Base-by-base conservation (phyloP, 768 basidiomycete species). In the Boletellus ananas region DNA sequence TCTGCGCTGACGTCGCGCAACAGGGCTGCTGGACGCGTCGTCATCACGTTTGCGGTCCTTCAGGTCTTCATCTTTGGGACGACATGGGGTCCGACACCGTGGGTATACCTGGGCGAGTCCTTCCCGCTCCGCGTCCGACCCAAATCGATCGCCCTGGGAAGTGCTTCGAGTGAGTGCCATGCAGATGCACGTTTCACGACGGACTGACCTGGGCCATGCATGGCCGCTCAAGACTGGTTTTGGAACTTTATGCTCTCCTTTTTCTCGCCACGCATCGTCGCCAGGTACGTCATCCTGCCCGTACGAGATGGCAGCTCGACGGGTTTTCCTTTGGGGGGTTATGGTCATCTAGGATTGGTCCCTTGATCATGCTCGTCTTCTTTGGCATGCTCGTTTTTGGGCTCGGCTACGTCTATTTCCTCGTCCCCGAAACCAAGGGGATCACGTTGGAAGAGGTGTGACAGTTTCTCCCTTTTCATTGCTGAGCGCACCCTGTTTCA, bases 381-480 rank as follows among this genome's bases (percentile, higher is more conserved):
- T 87, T 80, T 62, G 83, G 85, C 46, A 80, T 85, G 80, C 74
- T 87, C 9, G 54, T 81, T 20, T 79, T 85, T 58, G 87, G 84
- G 34, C 83, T 77, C 60, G 65, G 79, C 51, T 92, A 87, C 62
- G 87, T 88, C 21, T 87, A 83, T 65, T 67, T 89, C 47, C 79
- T 83, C 64, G 79, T 92, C 41, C 89, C 89, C 18, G 90, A 92
- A 73, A 90, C 85, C 20, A 90, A 81, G 64, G 87, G 87, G 11
- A 77, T 90, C 18, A 80, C 80, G 47, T 66, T 88, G 54, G 87
- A 90, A 41, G 48, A 35, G 39, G 33, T 45, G 37, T 14, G 12
- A 6, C 3, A 2, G 7, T 2, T 25, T 23, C 43, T 13, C 12
- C 8, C 9, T 29, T 29, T 29, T 29, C 29, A 11, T 11, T 9